Evolutionary conservation across 2,329 filamentous ascomycete species (phyloP).

Genomic region (Fusarium verticillioides): DNA sequence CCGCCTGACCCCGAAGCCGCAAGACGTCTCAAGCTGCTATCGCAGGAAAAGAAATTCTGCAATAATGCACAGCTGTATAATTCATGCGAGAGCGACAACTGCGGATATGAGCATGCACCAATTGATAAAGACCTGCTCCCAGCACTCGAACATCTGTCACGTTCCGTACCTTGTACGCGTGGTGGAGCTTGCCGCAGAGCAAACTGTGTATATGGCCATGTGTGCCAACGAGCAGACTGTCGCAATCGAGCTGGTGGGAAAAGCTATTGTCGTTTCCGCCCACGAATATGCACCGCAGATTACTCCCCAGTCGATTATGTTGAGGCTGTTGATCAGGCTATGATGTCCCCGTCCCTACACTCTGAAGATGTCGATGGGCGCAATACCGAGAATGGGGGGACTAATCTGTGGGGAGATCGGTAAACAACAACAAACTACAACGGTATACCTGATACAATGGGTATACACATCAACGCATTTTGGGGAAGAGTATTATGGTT

Average conservation of each 20-base stretch:
- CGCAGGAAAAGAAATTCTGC: constrained; percentile 30
- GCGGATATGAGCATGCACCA: constrained; percentile 34
- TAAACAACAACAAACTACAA: background rate
- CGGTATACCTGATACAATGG: constrained; percentile 5
- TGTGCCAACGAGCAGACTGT: constrained; percentile 38
- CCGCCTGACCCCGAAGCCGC: constrained; percentile 6
- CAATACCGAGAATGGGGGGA: constrained; percentile 20
- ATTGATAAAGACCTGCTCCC: constrained; percentile 31
- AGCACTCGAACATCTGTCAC: constrained; percentile 24
- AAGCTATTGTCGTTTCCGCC: constrained; percentile 32
- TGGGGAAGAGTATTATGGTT: background rate
- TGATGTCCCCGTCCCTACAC: constrained; percentile 18
- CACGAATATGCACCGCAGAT: constrained; percentile 25
- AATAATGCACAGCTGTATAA: constrained; percentile 34
- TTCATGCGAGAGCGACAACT: constrained; percentile 27
- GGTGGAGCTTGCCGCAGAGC: constrained; percentile 24
- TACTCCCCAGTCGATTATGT: constrained; percentile 10
- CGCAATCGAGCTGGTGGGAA: constrained; percentile 29
- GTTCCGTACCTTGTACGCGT: constrained; percentile 32
- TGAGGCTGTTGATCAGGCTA: background rate
- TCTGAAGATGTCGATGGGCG: constrained; percentile 30
- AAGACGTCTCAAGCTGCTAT: constrained; percentile 27
- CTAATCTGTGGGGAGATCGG: constrained; percentile 11
- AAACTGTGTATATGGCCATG: constrained; percentile 35
- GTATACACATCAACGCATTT: constrained; percentile 8